phyloP scores from a whole-genome alignment of 129 eudicot genomes.

The Calendula officinalis region DNA sequence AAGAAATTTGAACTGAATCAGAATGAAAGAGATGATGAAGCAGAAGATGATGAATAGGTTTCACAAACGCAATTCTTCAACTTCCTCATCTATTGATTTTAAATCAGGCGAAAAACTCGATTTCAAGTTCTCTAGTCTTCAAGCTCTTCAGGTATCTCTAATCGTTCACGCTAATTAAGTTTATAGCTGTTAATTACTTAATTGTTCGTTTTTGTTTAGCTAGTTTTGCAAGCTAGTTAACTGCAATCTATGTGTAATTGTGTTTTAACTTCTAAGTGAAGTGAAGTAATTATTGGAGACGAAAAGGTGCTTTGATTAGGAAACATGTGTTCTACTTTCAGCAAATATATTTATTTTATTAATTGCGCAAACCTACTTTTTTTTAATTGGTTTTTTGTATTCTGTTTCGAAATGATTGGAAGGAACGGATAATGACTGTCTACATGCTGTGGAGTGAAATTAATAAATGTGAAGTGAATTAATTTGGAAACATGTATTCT shows the following conservation, averaged over 20 bases:
- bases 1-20: not conserved
- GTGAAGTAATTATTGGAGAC: slow-evolving; percentile 2
- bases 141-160: slow-evolving; percentile 58
- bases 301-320: slow-evolving; percentile 5
- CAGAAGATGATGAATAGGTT: slow-evolving; percentile 50
- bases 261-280: slow-evolving; percentile 4
- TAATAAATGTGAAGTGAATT: not conserved
- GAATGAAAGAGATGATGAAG: slow-evolving; percentile 45
- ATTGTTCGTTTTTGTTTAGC: not conserved
- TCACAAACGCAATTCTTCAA: slow-evolving; percentile 39
- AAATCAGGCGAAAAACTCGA: slow-evolving; percentile 46
- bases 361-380: not conserved
- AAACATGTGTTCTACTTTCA: no score
- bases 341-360: not conserved
- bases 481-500: no score
- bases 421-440: not conserved
- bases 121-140: slow-evolving; percentile 61
- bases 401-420: not conserved
- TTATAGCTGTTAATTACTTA: not conserved
- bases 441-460: not conserved
- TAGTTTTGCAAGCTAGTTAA: not conserved
- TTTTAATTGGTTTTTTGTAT: not conserved
- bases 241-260: slow-evolving; percentile 1
- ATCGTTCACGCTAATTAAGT: not conserved
- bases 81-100: slow-evolving; percentile 38